phyloP scores from a whole-genome alignment of 2,329 filamentous ascomycete species.

The Cercospora beticola region DNA sequence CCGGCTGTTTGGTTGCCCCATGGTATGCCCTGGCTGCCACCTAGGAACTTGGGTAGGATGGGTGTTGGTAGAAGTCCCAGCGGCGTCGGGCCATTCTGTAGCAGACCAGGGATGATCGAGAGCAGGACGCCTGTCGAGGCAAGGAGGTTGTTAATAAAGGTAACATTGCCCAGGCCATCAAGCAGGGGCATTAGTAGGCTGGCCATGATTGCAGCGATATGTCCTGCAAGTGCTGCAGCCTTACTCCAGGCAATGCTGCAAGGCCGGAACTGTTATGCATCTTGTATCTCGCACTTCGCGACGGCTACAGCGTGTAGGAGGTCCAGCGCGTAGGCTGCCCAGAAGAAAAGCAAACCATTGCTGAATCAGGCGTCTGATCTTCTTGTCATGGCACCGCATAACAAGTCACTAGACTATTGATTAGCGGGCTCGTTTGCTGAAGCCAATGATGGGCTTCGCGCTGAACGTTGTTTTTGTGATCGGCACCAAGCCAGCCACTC shows the following conservation, averaged over 20 bases:
- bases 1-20: slow-evolving; percentile 33
- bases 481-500: not conserved
- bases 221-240: not conserved
- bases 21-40: slow-evolving; percentile 27
- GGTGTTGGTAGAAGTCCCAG: slow-evolving; percentile 16
- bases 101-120: slow-evolving; percentile 16
- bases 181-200: slow-evolving; percentile 15
- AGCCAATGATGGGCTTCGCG: not conserved
- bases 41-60: slow-evolving; percentile 18
- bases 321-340: not conserved
- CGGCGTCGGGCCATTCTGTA: not conserved
- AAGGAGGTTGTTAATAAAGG: slow-evolving; percentile 24
- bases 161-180: slow-evolving; percentile 22
- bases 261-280: not conserved
- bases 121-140: slow-evolving; percentile 18
- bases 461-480: not conserved
- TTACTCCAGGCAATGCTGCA: not conserved
- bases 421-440: not conserved
- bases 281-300: not conserved
- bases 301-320: not conserved
- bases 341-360: not conserved
- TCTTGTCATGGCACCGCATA: not conserved
- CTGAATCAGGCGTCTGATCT: not conserved
- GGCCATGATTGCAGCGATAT: not conserved
- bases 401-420: not conserved